phyloP scores from a whole-genome alignment of 345 rosid genomes.

The Hibiscus mutabilis region DNA sequence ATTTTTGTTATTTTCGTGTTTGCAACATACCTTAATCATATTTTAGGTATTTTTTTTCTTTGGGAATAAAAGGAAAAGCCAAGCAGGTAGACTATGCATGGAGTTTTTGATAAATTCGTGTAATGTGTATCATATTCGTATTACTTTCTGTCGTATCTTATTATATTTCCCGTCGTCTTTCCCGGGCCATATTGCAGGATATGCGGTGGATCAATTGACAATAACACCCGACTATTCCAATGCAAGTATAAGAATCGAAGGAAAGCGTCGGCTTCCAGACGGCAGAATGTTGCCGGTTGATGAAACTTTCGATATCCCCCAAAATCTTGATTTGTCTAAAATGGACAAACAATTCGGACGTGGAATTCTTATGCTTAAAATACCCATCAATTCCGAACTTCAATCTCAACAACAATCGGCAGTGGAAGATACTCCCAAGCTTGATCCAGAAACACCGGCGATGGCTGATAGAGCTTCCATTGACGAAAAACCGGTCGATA shows the following conservation, averaged over 20 bases:
- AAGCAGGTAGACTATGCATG: too few species aligned
- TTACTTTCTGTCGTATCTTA: too few species aligned
- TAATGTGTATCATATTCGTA: background rate
- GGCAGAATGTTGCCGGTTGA: background rate
- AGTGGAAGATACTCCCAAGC: background rate
- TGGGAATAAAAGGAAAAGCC: too few species aligned
- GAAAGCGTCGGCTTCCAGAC: background rate
- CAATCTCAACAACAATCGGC: background rate
- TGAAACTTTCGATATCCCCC: background rate
- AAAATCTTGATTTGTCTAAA: background rate
- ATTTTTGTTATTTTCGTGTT: too few species aligned
- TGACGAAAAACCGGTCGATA: background rate
- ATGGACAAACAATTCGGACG: background rate
- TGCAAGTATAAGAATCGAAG: background rate
- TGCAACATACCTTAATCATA: too few species aligned
- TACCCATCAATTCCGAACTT: background rate
- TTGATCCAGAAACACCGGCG: background rate
- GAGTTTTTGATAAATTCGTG: too few species aligned
- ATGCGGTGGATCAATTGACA: background rate
- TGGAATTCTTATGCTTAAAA: background rate
- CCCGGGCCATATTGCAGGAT: background rate
- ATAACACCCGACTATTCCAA: background rate
- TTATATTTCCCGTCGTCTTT: too few species aligned
- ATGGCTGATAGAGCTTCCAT: background rate
- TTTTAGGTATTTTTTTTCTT: too few species aligned